Evolutionary conservation across 805 yeast genomes (phyloP).

Genomic region (Scheffersomyces ergatensis): DNA sequence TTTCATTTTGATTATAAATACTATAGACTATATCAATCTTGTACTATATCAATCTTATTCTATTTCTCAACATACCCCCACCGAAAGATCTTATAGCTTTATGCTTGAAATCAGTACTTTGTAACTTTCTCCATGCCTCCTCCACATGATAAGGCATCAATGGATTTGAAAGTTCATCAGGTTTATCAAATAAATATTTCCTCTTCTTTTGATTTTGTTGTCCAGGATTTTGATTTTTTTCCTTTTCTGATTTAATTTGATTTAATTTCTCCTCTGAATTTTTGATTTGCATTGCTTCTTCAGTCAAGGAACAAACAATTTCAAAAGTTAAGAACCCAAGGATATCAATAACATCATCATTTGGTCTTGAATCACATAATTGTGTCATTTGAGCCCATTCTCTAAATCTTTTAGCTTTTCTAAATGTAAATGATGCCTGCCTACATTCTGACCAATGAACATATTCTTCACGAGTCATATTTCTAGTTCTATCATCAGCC

Average conservation of each 20-base stretch:
- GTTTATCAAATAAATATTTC: constrained; percentile 77
- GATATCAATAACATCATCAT: constrained; percentile 95
- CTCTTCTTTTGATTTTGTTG: constrained; percentile 31
- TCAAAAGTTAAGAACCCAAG: constrained; percentile 94
- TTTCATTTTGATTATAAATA: neutral
- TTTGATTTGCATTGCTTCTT: constrained; percentile 82
- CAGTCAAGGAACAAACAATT: constrained; percentile 92
- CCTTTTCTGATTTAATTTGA: constrained; percentile 29
- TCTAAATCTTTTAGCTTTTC: constrained; percentile 89
- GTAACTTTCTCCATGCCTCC: constrained; percentile 86
- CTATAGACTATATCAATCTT: neutral
- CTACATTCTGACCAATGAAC: constrained; percentile 99
- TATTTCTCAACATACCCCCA: constrained; percentile 60
- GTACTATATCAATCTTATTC: constrained; percentile 48
- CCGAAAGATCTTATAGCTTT: constrained; percentile 68
- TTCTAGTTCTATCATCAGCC: constrained; percentile 90
- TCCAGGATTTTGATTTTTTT: constrained; percentile 15
- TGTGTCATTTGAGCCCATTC: constrained; percentile 93
- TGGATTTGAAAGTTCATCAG: constrained; percentile 80
- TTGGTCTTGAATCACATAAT: constrained; percentile 85
- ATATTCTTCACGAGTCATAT: constrained; percentile 96
- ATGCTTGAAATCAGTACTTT: constrained; percentile 52
- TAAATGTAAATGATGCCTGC: constrained; percentile 93
- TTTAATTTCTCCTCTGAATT: constrained; percentile 57
- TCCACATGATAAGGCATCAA: constrained; percentile 75